Evolutionary conservation across 2,329 filamentous ascomycete species (phyloP).

Genomic region (Nothomitra cinnamomea): DNA sequence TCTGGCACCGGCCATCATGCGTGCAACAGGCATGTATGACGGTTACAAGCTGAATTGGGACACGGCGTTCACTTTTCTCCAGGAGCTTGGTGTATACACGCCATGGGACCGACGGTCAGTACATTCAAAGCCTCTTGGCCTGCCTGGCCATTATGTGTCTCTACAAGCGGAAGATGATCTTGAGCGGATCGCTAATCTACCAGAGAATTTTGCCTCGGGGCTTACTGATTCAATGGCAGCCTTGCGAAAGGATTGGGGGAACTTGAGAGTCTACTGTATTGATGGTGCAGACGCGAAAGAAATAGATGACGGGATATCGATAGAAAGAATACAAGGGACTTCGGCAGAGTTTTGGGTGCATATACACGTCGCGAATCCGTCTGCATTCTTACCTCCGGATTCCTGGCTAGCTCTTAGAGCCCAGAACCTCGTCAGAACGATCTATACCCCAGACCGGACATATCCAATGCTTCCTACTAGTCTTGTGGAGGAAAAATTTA

Average conservation of each 20-base stretch:
- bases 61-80: slow-evolving; percentile 48
- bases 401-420: slow-evolving; percentile 43
- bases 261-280: slow-evolving; percentile 53
- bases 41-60: slow-evolving; percentile 27
- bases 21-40: slow-evolving; percentile 43
- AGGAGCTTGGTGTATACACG: slow-evolving; percentile 55
- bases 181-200: slow-evolving; percentile 9
- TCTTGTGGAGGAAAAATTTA: slow-evolving; percentile 33
- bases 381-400: slow-evolving; percentile 45
- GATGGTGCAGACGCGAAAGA: slow-evolving; percentile 49
- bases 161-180: neutral
- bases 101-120: slow-evolving; percentile 45
- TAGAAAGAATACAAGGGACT: slow-evolving; percentile 38
- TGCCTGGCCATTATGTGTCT: slow-evolving; percentile 29
- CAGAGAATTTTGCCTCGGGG: neutral
- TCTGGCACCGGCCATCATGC: slow-evolving; percentile 47
- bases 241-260: slow-evolving; percentile 40
- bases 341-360: slow-evolving; percentile 53
- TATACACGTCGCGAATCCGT: slow-evolving; percentile 62
- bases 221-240: slow-evolving; percentile 37
- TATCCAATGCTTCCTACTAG: slow-evolving; percentile 39
- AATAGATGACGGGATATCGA: slow-evolving; percentile 64
- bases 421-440: slow-evolving; percentile 36
- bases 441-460: slow-evolving; percentile 35
- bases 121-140: slow-evolving; percentile 22